These are phyloP conservation scores for Pseudotulostoma volvatum DNA, from an alignment of 495 filamentous ascomycete genomes.

Conservation along the genomic window DNA sequence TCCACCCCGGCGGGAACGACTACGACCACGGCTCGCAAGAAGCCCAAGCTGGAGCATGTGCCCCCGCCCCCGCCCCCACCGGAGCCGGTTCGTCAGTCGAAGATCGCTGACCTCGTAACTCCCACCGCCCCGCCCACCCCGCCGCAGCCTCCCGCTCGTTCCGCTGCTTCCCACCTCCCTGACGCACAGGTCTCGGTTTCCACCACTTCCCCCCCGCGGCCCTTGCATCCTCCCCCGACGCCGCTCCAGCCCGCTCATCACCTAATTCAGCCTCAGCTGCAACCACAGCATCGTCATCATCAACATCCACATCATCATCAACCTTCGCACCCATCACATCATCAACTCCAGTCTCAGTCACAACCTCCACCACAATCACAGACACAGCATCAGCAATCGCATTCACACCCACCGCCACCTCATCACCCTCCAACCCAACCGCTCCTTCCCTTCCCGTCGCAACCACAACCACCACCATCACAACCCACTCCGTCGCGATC, in stretches of 20 bases:
- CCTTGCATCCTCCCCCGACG: not conserved
- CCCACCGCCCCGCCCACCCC: slow-evolving; percentile 3
- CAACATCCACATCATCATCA: slow-evolving; percentile 9
- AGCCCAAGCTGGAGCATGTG: slow-evolving; percentile 28
- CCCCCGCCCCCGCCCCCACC: slow-evolving; percentile 9
- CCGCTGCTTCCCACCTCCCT: not conserved
- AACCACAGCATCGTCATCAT: slow-evolving; percentile 8
- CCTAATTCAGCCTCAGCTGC: not conserved
- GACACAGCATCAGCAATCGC: slow-evolving; percentile 8
- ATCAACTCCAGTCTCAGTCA: not conserved
- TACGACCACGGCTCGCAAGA: slow-evolving; percentile 25
- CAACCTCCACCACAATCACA: slow-evolving; percentile 6
- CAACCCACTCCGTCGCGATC: slow-evolving; percentile 21
- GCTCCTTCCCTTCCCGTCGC: slow-evolving; percentile 14
- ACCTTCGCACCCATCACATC: not conserved
- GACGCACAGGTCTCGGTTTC: not conserved
- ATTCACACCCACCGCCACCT: slow-evolving; percentile 4
- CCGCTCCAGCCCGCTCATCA: not conserved
- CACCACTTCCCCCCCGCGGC: not conserved
- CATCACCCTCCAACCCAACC: slow-evolving; percentile 4
- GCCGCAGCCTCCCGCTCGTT: not conserved
- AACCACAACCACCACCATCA: slow-evolving; percentile 20
- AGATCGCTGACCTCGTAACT: slow-evolving; percentile 6
- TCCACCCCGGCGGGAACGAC: slow-evolving; percentile 8
- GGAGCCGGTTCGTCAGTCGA: slow-evolving; percentile 7